Evolutionary conservation across 768 basidiomycete species (phyloP), one percentile per base, ranked within the genome.

Genomic region (Asterophora lycoperdoides): DNA sequence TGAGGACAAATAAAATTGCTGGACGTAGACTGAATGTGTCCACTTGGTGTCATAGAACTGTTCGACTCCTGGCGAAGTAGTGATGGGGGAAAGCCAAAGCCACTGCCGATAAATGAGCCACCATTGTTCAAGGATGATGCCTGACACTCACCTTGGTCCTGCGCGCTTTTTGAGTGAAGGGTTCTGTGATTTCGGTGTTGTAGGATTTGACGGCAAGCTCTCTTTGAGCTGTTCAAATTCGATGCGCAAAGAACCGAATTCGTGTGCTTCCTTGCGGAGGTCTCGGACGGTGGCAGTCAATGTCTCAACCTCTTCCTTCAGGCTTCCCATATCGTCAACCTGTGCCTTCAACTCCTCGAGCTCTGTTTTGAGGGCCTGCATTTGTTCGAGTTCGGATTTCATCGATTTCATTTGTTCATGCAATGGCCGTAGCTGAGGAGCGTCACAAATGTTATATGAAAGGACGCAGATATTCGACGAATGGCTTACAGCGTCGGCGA

Each of bases 361-460:
- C 46, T 75, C 70, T 17, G 55, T 53, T 49, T 67, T 64, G 11
- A 71, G 58, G n/a, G 53, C 46, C 38, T 64, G 64, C 55, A 72
- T 59, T 32, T 64, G 56, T 29, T 68, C 65, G 17, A 80, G 57
- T 56, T 81, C 76, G 29, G 68, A 59, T 59, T 72, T 75, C 43
- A 81, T 67, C 3, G 67, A 62, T 47, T 74, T 65, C 17, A 80
- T 58, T 56, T 79, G 79, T 42, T 73, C 70, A 45, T 76, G 71
- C 11, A 84, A 58, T 14, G 83, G 80, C 32, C 68, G 72, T 47
- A 80, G 55, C 80, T 81, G 7, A 4, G 29, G 14, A 40, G 23
- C 23, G 6, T 6, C 29, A 34, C 11, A n/a, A 23, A 10, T 40
- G 14, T 41, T 13, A 41, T 23, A 15, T 45, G 14, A 29, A 29